Evolutionary conservation across 495 filamentous ascomycete species (phyloP).

Genomic region (Hypoxylon fuscum): DNA sequence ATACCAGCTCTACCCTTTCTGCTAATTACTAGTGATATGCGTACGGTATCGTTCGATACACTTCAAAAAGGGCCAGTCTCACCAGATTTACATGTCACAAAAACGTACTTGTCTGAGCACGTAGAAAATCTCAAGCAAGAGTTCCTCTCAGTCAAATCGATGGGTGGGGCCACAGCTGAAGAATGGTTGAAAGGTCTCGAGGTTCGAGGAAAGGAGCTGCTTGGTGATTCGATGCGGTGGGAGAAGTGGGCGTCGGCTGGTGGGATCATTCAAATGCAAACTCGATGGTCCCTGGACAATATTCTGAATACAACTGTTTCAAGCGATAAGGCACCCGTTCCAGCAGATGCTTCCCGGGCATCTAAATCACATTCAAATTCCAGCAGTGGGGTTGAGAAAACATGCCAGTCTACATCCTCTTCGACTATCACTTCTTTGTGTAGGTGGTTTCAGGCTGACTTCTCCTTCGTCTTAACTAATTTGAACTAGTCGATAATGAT

Average conservation of each 20-base stretch:
- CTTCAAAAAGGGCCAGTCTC: conserved; percentile 59
- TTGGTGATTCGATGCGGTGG: conserved; percentile 69
- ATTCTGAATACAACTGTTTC: neutral
- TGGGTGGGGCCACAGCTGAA: conserved; percentile 68
- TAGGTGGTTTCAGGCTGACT: neutral
- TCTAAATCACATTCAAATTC: conserved; percentile 5
- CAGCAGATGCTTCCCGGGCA: conserved; percentile 1
- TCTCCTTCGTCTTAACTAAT: neutral
- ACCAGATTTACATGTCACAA: conserved; percentile 61
- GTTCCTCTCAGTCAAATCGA: conserved; percentile 64
- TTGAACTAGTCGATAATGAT: conserved; percentile 5
- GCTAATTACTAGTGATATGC: conserved; percentile 64
- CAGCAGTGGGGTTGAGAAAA: conserved; percentile 1
- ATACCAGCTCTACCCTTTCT: conserved; percentile 70
- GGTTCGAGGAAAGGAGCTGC: conserved; percentile 62
- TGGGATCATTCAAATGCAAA: conserved; percentile 53
- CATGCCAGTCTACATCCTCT: neutral
- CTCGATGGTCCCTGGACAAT: conserved; percentile 9
- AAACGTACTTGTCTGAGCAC: conserved; percentile 68
- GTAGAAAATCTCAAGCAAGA: conserved; percentile 63
- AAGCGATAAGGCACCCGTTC: conserved; percentile 1
- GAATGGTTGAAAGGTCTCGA: conserved; percentile 81
- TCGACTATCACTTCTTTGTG: conserved; percentile 1
- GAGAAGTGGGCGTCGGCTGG: conserved; percentile 71
- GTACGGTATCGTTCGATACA: conserved; percentile 62